Evolutionary conservation across 176 grass and related monocot genomes (phyloP).

Genomic region (Zea luxurians): DNA sequence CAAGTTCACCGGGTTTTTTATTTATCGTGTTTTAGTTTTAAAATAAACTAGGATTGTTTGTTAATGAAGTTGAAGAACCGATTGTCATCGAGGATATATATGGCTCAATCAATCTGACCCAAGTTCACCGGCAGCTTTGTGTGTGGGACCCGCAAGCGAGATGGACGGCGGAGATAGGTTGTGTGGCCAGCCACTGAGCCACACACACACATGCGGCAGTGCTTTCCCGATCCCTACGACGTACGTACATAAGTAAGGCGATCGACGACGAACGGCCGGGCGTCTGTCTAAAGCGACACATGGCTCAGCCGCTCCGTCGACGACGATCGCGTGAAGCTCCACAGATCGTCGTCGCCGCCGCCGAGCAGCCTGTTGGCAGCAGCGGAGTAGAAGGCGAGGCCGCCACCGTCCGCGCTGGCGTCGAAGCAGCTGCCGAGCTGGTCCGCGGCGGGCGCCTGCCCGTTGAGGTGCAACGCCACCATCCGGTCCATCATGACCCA

Average conservation of each 20-base stretch:
- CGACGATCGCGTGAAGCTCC: slow-evolving; percentile 69
- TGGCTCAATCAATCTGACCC: too few species aligned
- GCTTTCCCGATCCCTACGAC: neutral
- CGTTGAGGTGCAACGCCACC: slow-evolving; percentile 91
- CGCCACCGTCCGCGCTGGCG: neutral
- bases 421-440: slow-evolving; percentile 57
- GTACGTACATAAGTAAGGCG: neutral
- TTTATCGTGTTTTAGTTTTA: too few species aligned
- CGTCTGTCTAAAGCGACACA: slow-evolving; percentile 34
- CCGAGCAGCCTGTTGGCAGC: neutral
- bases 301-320: slow-evolving; percentile 48
- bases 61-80: too few species aligned
- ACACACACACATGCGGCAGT: too few species aligned
- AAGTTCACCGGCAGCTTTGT: too few species aligned
- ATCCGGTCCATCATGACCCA: slow-evolving; percentile 93
- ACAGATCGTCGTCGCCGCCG: slow-evolving; percentile 70
- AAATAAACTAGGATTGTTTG: too few species aligned
- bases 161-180: too few species aligned
- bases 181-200: too few species aligned
- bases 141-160: too few species aligned
- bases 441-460: slow-evolving; percentile 26
- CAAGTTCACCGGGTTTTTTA: too few species aligned
- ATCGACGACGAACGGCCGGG: neutral
- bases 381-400: slow-evolving; percentile 53
- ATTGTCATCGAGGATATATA: too few species aligned